These are phyloP conservation scores for Chlamydomonas sphaeroides DNA, from an alignment of 139 green algal genomes.

Conservation along the genomic window DNA sequence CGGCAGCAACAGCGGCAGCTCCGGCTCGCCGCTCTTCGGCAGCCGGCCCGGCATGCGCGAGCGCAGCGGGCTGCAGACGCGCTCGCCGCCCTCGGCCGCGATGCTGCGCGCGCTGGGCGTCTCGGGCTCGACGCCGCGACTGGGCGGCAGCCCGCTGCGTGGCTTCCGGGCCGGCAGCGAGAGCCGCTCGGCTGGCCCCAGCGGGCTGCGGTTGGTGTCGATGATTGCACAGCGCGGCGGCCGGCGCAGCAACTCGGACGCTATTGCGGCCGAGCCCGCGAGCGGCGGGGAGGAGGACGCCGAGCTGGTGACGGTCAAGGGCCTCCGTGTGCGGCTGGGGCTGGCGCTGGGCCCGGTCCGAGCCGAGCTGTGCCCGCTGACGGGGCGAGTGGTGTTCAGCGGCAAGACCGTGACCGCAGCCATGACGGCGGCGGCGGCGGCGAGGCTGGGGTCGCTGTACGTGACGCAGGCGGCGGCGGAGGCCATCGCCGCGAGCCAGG, in stretches of 20 bases:
- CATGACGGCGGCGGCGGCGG: not conserved
- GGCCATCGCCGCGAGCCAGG: not conserved
- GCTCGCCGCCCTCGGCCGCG: not conserved
- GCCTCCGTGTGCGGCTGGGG: constrained; percentile 1
- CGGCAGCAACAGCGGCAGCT: not conserved
- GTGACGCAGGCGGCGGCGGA: not conserved
- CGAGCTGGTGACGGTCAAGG: not conserved
- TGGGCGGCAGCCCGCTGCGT: no score
- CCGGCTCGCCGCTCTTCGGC: no score
- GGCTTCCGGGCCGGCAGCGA: not conserved
- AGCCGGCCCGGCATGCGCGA: no score
- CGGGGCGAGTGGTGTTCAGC: constrained; percentile 5
- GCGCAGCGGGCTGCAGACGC: no score
- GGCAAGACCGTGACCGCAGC: not conserved
- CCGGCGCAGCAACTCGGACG: not conserved
- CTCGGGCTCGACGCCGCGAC: no score
- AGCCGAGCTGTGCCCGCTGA: not conserved
- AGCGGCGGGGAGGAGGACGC: not conserved
- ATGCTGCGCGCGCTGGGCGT: no score
- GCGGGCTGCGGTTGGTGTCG: no score
- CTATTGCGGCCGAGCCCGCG: not conserved
- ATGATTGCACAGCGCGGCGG: no score
- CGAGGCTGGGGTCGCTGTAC: constrained; percentile 1
- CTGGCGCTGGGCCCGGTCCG: not conserved
- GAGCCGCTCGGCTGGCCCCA: not conserved